Percentiles rank a stretch among this genome's conserved stretches.
Conservation (phyloP, 257 asterid species). For the Lithospermum erythrorhizon region DNA sequence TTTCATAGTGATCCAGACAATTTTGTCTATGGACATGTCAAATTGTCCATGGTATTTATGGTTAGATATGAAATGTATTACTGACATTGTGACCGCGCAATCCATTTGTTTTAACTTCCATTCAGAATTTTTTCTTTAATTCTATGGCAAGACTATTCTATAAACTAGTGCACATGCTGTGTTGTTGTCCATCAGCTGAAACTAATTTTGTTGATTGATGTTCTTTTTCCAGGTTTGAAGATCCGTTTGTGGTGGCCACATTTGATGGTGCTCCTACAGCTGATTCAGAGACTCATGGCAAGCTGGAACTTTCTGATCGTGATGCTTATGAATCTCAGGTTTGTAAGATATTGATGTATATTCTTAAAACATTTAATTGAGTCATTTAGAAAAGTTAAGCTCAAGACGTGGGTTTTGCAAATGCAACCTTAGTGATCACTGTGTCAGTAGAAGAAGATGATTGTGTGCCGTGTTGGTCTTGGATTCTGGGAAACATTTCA, state of each 20-base stretch:
- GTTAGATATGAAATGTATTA: too few relatives aligned
- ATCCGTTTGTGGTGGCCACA: conserved; percentile 62
- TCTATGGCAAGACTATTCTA: background rate
- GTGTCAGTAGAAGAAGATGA: background rate
- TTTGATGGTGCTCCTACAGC: conserved; percentile 88
- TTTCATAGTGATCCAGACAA: background rate
- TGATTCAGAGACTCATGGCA: conserved; percentile 65
- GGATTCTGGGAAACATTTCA: background rate
- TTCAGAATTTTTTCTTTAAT: too few relatives aligned
- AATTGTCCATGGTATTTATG: background rate
- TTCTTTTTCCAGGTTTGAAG: conserved; percentile 50
- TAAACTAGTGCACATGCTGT: background rate
- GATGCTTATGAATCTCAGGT: conserved; percentile 69
- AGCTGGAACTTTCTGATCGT: conserved; percentile 52
- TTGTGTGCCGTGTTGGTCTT: background rate
- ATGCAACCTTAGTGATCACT: background rate
- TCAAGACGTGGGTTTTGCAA: background rate
- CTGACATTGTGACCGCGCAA: background rate
- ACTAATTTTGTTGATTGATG: conserved; percentile 2
- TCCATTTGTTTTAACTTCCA: background rate
- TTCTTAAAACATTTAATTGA: background rate
- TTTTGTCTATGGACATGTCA: background rate
- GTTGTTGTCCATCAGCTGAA: too few relatives aligned
- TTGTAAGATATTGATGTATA: conserved; percentile 29
- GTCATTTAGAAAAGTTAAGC: background rate